Evolutionary conservation across 768 basidiomycete species (phyloP).

Genomic region (Albatrellus ellisii): DNA sequence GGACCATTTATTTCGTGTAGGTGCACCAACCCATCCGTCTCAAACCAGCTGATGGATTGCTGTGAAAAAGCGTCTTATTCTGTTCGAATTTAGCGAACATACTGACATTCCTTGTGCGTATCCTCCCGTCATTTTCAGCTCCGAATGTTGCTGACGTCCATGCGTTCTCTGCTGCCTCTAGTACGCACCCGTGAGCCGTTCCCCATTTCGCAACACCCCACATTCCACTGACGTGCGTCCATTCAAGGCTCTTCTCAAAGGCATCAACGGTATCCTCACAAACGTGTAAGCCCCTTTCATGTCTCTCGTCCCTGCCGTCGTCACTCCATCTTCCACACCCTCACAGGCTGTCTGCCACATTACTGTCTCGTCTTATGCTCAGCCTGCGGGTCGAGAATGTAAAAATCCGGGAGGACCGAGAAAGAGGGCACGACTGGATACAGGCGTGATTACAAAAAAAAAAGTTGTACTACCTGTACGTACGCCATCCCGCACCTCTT

Average conservation of each 20-base stretch:
- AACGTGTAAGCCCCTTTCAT: neutral
- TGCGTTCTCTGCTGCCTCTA: neutral
- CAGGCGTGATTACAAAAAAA: too few species aligned
- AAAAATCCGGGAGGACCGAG: too few species aligned
- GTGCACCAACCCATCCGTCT: neutral
- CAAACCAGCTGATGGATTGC: neutral
- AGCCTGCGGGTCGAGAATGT: neutral
- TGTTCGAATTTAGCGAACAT: neutral
- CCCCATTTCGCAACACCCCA: neutral
- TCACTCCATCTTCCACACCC: neutral
- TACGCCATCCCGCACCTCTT: too few species aligned
- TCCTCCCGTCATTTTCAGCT: neutral
- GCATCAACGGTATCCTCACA: neutral
- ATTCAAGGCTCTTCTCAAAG: neutral
- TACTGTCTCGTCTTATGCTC: neutral
- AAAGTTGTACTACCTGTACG: too few species aligned
- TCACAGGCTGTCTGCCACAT: neutral
- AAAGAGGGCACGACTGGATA: too few species aligned
- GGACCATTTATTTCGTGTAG: neutral
- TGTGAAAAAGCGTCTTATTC: neutral
- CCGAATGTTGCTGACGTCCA: neutral
- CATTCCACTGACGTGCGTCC: neutral
- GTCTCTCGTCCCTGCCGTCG: neutral
- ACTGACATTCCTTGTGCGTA: neutral
- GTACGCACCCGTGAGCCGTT: neutral